Base-by-base conservation (phyloP, 768 basidiomycete species). In the Calocybe indica region DNA sequence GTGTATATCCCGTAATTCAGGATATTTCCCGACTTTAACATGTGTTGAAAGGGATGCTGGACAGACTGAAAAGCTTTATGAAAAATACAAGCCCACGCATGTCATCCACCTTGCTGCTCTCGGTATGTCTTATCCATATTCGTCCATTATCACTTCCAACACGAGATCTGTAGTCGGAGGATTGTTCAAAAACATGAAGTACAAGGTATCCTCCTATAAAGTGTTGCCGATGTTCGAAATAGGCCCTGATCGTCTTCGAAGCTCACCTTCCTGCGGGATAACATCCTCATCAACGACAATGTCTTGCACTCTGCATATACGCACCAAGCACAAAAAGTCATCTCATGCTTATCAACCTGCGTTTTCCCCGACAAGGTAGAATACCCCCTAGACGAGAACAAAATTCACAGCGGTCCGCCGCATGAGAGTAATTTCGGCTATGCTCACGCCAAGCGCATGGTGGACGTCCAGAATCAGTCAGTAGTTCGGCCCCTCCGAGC, bases 401-500 rank as follows among this genome's bases (percentile, higher is more conserved):
- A 93, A 70, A 85, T 98, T 49, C 95, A 98, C 66, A 74, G 76
- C 33, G 94, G 94, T 13, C 90, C 89, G 14, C 94, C 94, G 5
- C 95, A 98, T 61, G 75, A 84, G 48, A 92, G 89, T 56, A 97
- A 97, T 76, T 97, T 91, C 69, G 95, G 94, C 30, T 98, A 98
- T 58, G 89, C 95, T 1, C 87, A 97, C 57, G 93, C 92, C 37
- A 98, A 98, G 68, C 79, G 94, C 13, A 79, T 97, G 76, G 92
- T 98, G 6, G 95, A 97, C 61, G 83, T 96, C 1, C 88, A 92
- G 62, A 97, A 97, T 61, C 92, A 88, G 93, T 93, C 50, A 48
- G 85, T 56, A 14, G 38, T 9, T 5, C 42, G 7, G 8, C 42
- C 11, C 28, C 30, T 43, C 35, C 31, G 42, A 43, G 42, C 31